Percentiles rank a stretch among this genome's conserved stretches.
Conservation (phyloP, 2,329 filamentous ascomycete genomes). For the Tolypocladium endophyticum region DNA sequence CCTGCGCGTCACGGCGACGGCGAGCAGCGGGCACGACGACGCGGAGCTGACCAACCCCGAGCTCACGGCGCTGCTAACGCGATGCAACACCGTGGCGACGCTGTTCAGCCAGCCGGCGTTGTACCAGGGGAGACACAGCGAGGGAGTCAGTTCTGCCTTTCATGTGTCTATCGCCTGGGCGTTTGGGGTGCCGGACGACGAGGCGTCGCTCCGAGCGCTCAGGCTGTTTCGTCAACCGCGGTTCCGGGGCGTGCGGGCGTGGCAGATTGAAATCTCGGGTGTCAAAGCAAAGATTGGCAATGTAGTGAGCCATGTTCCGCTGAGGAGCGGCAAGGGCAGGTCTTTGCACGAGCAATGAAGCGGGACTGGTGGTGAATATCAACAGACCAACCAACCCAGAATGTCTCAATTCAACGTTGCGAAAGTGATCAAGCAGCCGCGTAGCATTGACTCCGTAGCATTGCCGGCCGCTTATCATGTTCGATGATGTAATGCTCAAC, state of each 20-base stretch:
- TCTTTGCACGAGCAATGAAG: background rate
- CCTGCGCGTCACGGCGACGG: slow-evolving; percentile 42
- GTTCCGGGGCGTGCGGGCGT: slow-evolving; percentile 21
- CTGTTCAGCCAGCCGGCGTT: slow-evolving; percentile 58
- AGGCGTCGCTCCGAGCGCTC: slow-evolving; percentile 18
- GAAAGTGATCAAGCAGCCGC: background rate
- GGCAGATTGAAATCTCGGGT: slow-evolving; percentile 44
- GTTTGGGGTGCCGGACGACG: slow-evolving; percentile 40
- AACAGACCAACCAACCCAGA: background rate
- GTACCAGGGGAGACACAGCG: slow-evolving; percentile 37
- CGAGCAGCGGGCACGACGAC: slow-evolving; percentile 7
- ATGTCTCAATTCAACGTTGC: background rate
- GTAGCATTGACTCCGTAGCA: background rate
- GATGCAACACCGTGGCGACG: slow-evolving; percentile 54
- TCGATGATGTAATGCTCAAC: background rate
- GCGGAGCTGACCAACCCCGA: slow-evolving; percentile 32
- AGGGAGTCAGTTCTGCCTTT: slow-evolving; percentile 41
- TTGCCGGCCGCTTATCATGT: background rate
- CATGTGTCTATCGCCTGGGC: slow-evolving; percentile 90
- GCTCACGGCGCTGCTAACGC: slow-evolving; percentile 50
- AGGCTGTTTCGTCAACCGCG: slow-evolving; percentile 11
- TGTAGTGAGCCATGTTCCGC: slow-evolving; percentile 40
- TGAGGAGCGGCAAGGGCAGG: slow-evolving; percentile 13
- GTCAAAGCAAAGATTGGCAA: slow-evolving; percentile 73
- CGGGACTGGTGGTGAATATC: background rate